Percentiles rank a stretch among this genome's conserved stretches.
These are phyloP conservation scores for Pythium apleroticum DNA, from an alignment of 352 stramenopile genomes.

Conservation along the genomic window DNA sequence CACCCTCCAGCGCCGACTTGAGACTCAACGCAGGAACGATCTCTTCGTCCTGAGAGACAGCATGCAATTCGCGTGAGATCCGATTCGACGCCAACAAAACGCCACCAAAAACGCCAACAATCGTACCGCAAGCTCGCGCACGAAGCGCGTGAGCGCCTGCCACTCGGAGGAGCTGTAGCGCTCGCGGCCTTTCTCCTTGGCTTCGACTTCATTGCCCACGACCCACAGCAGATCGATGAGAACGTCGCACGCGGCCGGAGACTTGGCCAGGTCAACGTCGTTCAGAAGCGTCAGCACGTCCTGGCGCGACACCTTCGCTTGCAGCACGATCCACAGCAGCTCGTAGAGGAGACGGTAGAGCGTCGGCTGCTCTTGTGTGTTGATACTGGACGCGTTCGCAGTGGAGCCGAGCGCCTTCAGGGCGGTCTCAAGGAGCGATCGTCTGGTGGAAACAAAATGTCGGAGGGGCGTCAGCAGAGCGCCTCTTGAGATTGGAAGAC, in stretches of 20 bases:
- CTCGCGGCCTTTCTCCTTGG: constrained; percentile 61
- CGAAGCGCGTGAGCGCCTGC: constrained; percentile 63
- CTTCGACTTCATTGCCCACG: constrained; percentile 76
- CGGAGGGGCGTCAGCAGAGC: constrained; percentile 18
- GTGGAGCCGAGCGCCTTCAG: constrained; percentile 36
- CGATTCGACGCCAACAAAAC: constrained; percentile 7
- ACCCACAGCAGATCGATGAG: constrained; percentile 77
- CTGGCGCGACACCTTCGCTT: constrained; percentile 68
- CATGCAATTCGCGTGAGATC: too few species aligned
- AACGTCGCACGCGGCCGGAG: constrained; percentile 42
- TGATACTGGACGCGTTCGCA: constrained; percentile 27
- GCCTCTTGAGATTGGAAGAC: neutral
- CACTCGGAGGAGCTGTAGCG: constrained; percentile 68
- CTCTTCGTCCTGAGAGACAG: constrained; percentile 49
- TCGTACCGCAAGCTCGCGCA: constrained; percentile 55
- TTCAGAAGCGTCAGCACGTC: constrained; percentile 72
- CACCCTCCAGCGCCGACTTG: constrained; percentile 71
- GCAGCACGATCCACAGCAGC: constrained; percentile 72
- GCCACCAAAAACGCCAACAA: neutral
- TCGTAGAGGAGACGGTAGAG: constrained; percentile 75
- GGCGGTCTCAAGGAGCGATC: constrained; percentile 37
- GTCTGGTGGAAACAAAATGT: constrained; percentile 27
- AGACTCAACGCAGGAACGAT: constrained; percentile 53
- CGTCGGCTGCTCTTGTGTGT: constrained; percentile 16
- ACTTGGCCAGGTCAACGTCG: constrained; percentile 51